Evolutionary conservation across 805 yeast genomes (phyloP), one percentile per base, ranked within the genome.

Genomic region (Myxozyma geophila): DNA sequence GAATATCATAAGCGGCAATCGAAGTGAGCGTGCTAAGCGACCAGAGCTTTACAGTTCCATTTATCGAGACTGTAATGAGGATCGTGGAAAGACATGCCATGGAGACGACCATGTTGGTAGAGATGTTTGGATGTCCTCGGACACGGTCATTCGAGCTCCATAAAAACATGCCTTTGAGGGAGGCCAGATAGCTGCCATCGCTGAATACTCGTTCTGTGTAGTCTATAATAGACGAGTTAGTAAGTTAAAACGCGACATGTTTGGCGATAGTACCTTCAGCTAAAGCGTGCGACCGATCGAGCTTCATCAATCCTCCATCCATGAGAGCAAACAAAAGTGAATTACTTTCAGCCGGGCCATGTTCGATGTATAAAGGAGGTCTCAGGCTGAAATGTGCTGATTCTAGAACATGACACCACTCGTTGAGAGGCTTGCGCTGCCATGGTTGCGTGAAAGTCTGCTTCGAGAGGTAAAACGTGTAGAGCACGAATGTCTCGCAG

Each of bases 251-350:
- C 12, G 23, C 23, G 7, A 21, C 5, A n/a, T n/a, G n/a, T 12
- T 19, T 15, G 17, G 28, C 12, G n/a, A 21, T n/a, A 37, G 17
- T 39, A 64, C 67, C 67, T 53, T 66, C 63, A 33, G 67, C 35
- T 13, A 79, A 73, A 10, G 75, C 67, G 19, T 62, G 21, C 7
- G 69, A 51, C 44, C 79, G 69, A 37, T 69, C 59, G 19, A 64
- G 43, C 55, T 62, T 66, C 55, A 90, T 75, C 48, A 92, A 73
- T 0, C 92, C 90, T 33, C 98, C 97, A 75, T 92, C 96, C 50
- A 81, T 80, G 54, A 92, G 78, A 4, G 90, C 80, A 0, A 88
- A 84, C 2, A 91, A 73, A 8, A 85, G 72, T 51, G 81, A 79
- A 7, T 36, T 28, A 33, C 57, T 53, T 2, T 72, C 70, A 0